Percentiles rank a stretch among this genome's conserved stretches.
These are phyloP conservation scores for Termitomyces sp. DNA, from an alignment of 768 basidiomycete genomes.

Conservation along the genomic window DNA sequence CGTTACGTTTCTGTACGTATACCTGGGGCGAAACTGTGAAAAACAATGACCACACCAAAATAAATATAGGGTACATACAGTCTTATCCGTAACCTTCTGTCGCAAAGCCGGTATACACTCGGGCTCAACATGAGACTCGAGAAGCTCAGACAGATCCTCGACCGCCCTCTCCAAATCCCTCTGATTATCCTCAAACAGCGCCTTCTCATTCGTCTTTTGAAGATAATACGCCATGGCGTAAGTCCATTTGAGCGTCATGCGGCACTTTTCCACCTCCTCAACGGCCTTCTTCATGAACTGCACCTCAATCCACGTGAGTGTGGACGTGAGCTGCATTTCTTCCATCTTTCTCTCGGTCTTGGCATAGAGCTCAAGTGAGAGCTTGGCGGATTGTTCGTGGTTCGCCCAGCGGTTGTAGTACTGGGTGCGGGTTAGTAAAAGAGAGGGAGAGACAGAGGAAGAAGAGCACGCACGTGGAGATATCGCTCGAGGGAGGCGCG, in stretches of 20 bases:
- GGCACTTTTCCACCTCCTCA: conserved; percentile 83
- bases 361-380: conserved; percentile 84
- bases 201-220: conserved; percentile 85
- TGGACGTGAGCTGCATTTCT: conserved; percentile 92
- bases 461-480: conserved; percentile 67
- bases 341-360: conserved; percentile 99
- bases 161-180: conserved; percentile 92
- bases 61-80: conserved; percentile 45
- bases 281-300: conserved; percentile 99
- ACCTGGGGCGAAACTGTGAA: too few relatives aligned
- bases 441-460: background rate
- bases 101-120: conserved; percentile 77
- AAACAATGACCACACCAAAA: too few relatives aligned
- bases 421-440: too few relatives aligned
- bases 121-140: conserved; percentile 88
- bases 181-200: conserved; percentile 97
- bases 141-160: conserved; percentile 87
- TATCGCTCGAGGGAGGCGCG: conserved; percentile 92
- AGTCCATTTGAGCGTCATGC: conserved; percentile 98
- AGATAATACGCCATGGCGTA: conserved; percentile 99
- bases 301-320: conserved; percentile 96
- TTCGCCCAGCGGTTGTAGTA: too few relatives aligned
- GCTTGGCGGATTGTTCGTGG: conserved; percentile 98
- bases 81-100: conserved; percentile 94
- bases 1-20: conserved; percentile 94